Evolutionary conservation across 306 rosid species (phyloP), one percentile per base, ranked within the genome.

Genomic region (Quillaja saponaria): DNA sequence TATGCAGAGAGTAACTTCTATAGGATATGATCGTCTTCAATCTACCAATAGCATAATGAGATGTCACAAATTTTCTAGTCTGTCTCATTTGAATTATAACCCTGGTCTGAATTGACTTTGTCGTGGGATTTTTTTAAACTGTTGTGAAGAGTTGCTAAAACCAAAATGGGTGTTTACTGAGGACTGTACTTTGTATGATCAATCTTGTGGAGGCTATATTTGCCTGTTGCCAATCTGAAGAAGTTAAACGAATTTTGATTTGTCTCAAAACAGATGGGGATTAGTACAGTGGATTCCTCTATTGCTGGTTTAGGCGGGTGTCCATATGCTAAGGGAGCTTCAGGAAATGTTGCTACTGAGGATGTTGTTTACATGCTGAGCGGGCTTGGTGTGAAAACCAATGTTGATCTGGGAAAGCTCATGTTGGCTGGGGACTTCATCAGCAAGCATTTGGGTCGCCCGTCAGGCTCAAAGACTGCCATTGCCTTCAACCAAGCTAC

Each of bases 351-450:
- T 31, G 88, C 96, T 12, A 86, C 90, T 13, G 98, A 88, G 80
- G 98, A 92, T 74, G 98, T 92, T 35, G 87, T 92, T 38, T 92
- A 92, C 84, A 84, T 84, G 98, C 86, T 88, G 47, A 76, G 78
- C 61, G 98, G 92, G 4, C 82, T 88, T 21, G 95, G 96, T 65
- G 76, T 92, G 10, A 72, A 81, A 69, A 92, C 95, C 49, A 81
- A 82, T 35, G 84, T 89, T 58, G 94, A 92, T 79, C 53, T 92
- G 60, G 62, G 54, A 39, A 88, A 84, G 84, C 95, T 92, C 73
- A 66, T 92, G 78, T 34, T 51, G 35, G 89, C 75, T 9, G 98
- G 98, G 10, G 90, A 92, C 58, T 92, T 82, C 83, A 88, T 92
- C 81, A 71, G 79, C 85, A 79, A 71, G 51, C 89, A 88, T 41